phyloP scores from a whole-genome alignment of 371 early-diverging fungal species.

The Saksenaea vasiformis region DNA sequence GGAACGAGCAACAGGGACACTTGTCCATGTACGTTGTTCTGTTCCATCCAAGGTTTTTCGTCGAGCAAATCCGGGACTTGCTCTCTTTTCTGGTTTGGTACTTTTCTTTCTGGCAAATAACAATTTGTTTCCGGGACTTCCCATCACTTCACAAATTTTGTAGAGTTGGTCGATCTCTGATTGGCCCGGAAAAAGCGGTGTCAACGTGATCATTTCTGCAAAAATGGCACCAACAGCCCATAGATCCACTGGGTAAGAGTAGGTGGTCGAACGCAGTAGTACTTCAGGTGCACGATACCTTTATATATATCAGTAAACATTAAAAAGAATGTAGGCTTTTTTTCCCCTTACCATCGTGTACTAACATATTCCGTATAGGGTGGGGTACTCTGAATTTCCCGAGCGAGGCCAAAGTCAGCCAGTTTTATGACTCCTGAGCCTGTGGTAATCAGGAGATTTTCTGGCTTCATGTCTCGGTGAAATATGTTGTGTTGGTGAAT shows the following conservation, averaged over 20 bases:
- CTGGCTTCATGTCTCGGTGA: slow-evolving; percentile 96
- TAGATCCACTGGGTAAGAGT: slow-evolving; percentile 94
- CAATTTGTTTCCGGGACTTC: slow-evolving; percentile 41
- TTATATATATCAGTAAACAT: slow-evolving; percentile 7
- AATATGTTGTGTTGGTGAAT: slow-evolving; percentile 91
- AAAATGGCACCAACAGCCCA: slow-evolving; percentile 97
- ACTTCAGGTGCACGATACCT: slow-evolving; percentile 99
- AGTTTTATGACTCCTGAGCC: slow-evolving; percentile 69
- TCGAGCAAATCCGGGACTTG: slow-evolving; percentile 18
- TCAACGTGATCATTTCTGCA: slow-evolving; percentile 82
- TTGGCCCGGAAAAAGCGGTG: slow-evolving; percentile 93
- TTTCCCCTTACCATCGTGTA: slow-evolving; percentile 81
- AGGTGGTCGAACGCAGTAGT: slow-evolving; percentile 78
- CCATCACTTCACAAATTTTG: slow-evolving; percentile 67
- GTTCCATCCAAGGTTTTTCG: slow-evolving; percentile 6
- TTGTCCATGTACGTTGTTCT: slow-evolving; percentile 4
- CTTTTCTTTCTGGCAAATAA: slow-evolving; percentile 13
- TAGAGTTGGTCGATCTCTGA: slow-evolving; percentile 91
- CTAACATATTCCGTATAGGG: slow-evolving; percentile 93
- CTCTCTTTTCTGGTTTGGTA: slow-evolving; percentile 15
- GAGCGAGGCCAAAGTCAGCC: slow-evolving; percentile 94
- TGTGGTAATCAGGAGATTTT: slow-evolving; percentile 64
- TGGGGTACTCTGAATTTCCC: slow-evolving; percentile 79
- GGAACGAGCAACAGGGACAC: slow-evolving; percentile 3
- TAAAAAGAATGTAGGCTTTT: not conserved